Evolutionary conservation across 208 protist species (phyloP), one percentile per base, ranked within the genome.

Genomic region (Herpetomonas samuelpessoai): DNA sequence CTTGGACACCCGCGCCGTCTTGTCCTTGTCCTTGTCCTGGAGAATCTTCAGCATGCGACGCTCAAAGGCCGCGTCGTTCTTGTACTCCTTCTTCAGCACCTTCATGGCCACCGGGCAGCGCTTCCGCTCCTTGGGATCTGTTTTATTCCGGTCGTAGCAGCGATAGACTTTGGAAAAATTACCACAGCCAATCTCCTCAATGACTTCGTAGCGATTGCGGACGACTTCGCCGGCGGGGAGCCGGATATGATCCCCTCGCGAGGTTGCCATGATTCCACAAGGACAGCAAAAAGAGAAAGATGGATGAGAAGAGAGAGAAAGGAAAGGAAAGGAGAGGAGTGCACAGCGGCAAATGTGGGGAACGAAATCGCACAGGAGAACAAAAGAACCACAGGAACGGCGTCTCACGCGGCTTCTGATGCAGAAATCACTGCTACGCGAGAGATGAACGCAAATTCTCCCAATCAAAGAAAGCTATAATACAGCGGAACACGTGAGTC

Each of bases 151-250:
- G 51, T 91, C 83, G 16, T 74, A 57, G 25, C 76, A 83, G 22
- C 71, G 71, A 54, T 92, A 96, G 26, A 96, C 86, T 30, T 81
- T 91, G 16, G 84, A 88, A 46, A 96, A 96, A 65, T 93, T 88
- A 26, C 90, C 90, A 6, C 69, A 80, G 19, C 90, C 90, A 7
- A 91, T 65, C 47, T 90, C 71, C 9, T 72, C 31, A 27, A 91
- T 25, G 9, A 96, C 74, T 44, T 81, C 62, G 61, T 90, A 96
- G 24, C 78, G 71, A 21, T 65, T 46, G 51, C 75, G 63, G 30
- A 96, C 75, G 0, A 93, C 16, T 21, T 84, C 54, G 10, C 81
- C 83, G 12, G 71, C 67, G n/a, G 57, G 62, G 12, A 93, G 54
- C n/a, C 58, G 55, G 51, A 90, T 55, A 44, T 93, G 75, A 30